Percentiles rank a stretch among this genome's conserved stretches.
Conservation (phyloP, 2,329 filamentous ascomycete genomes). For the Mycosphaerella arachidis region DNA sequence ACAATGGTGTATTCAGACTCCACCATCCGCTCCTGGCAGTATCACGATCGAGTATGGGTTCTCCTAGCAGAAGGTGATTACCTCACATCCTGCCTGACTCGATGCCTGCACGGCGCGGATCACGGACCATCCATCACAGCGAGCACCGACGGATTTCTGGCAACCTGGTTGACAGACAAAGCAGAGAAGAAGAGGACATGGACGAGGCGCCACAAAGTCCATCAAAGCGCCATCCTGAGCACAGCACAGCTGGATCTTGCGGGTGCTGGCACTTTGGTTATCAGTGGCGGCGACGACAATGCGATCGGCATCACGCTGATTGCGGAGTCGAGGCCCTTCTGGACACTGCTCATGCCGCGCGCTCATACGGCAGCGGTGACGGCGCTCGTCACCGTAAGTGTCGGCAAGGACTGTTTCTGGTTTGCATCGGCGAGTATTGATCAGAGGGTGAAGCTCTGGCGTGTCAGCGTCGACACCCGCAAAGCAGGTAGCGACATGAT, state of each 20-base stretch:
- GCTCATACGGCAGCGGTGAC: slow-evolving; percentile 73
- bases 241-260: slow-evolving; percentile 29
- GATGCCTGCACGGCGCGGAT: slow-evolving; percentile 43
- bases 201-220: slow-evolving; percentile 49
- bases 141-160: slow-evolving; percentile 75
- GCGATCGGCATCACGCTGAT: slow-evolving; percentile 59
- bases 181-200: slow-evolving; percentile 28
- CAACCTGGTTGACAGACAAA: slow-evolving; percentile 47
- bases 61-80: slow-evolving; percentile 40
- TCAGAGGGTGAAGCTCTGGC: slow-evolving; percentile 47
- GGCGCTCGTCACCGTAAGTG: slow-evolving; percentile 40
- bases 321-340: neutral
- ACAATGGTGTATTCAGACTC: slow-evolving; percentile 82
- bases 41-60: slow-evolving; percentile 29
- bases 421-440: slow-evolving; percentile 40
- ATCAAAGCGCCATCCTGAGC: slow-evolving; percentile 76
- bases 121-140: slow-evolving; percentile 61
- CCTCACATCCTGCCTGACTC: slow-evolving; percentile 63
- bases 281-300: slow-evolving; percentile 87
- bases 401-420: slow-evolving; percentile 8
- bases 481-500: slow-evolving; percentile 27
- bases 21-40: slow-evolving; percentile 54
- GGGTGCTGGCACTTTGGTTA: slow-evolving; percentile 43
- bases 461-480: slow-evolving; percentile 27
- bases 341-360: slow-evolving; percentile 45